Conservation (phyloP, 1,139 yeast species). For the Candida frijolesensis region DNA sequence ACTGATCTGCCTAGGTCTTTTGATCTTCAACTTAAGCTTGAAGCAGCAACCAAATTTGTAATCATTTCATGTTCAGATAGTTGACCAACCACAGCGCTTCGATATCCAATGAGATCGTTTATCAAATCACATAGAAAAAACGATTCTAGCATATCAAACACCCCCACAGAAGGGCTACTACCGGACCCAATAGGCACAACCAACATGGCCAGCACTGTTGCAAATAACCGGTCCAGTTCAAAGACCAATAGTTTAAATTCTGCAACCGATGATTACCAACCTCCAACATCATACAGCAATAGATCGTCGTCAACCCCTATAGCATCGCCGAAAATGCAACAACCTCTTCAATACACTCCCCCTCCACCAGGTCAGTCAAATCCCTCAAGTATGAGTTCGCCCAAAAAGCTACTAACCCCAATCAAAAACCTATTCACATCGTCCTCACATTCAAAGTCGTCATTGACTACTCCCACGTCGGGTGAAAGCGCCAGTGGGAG, state of each 20-base stretch:
- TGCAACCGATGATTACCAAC: conserved; percentile 6
- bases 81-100: neutral
- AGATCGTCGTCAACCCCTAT: conserved; percentile 19
- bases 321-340: conserved; percentile 26
- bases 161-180: conserved; percentile 10
- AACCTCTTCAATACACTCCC: conserved; percentile 27
- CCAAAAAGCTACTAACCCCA: conserved; percentile 46
- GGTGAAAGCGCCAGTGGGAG: conserved; percentile 11
- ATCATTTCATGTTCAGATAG: neutral
- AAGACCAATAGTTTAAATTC: conserved; percentile 2
- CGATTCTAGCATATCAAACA: conserved; percentile 21
- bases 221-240: conserved; percentile 8
- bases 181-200: conserved; percentile 3
- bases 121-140: conserved; percentile 45
- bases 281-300: conserved; percentile 5
- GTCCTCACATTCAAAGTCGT: conserved; percentile 19
- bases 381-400: conserved; percentile 31
- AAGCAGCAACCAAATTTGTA: neutral
- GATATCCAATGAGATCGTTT: conserved; percentile 46
- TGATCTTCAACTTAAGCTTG: neutral
- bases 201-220: neutral
- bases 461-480: conserved; percentile 15
- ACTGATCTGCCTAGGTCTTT: neutral
- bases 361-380: conserved; percentile 21
- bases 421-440: conserved; percentile 42